phyloP scores from a whole-genome alignment of 805 yeast species.

The Alloascoidea africana region DNA sequence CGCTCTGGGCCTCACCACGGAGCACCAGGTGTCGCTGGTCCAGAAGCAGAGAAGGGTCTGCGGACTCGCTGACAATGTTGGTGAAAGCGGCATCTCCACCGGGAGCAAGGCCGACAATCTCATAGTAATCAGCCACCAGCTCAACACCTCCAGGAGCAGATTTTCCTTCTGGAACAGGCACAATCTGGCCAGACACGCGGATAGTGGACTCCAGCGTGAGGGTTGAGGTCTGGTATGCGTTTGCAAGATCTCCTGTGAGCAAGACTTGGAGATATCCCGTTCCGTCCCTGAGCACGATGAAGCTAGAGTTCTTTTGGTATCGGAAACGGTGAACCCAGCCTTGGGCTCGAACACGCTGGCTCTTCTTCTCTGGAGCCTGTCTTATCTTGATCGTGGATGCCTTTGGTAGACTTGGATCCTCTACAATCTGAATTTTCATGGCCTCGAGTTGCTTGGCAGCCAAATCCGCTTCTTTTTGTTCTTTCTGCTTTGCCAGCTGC shows the following conservation, averaged over 20 bases:
- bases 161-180: conserved; percentile 87
- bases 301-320: conserved; percentile 81
- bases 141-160: conserved; percentile 97
- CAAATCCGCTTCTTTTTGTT: conserved; percentile 51
- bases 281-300: conserved; percentile 90
- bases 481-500: conserved; percentile 33
- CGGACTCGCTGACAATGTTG: conserved; percentile 84
- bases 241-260: conserved; percentile 80
- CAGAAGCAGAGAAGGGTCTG: conserved; percentile 83
- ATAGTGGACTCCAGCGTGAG: conserved; percentile 85
- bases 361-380: conserved; percentile 37
- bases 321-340: conserved; percentile 98
- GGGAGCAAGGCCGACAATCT: conserved; percentile 87
- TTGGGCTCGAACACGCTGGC: conserved; percentile 56
- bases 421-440: conserved; percentile 56
- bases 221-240: conserved; percentile 70
- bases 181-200: conserved; percentile 62
- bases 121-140: conserved; percentile 79
- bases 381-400: conserved; percentile 58
- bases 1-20: conserved; percentile 88
- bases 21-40: conserved; percentile 94
- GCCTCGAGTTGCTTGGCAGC: conserved; percentile 66
- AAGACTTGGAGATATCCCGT: conserved; percentile 83
- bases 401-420: conserved; percentile 57
- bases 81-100: conserved; percentile 90